Conservation (phyloP, 108 stramenopile genomes). For the Asterionellopsis glacialis region DNA sequence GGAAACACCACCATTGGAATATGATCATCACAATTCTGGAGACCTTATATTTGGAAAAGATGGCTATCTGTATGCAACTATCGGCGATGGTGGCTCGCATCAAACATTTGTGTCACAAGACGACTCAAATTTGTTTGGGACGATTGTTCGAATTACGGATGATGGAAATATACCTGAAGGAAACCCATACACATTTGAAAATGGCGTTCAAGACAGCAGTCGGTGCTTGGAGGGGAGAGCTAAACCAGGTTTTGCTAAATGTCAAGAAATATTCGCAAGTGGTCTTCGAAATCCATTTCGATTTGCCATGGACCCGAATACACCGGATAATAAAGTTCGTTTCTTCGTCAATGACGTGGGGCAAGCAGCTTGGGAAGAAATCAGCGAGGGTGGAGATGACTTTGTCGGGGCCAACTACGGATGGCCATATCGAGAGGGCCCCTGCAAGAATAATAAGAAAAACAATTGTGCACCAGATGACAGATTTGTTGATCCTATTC, state of each 20-base stretch:
- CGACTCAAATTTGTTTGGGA: slow-evolving; percentile 7
- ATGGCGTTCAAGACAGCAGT: slow-evolving; percentile 1
- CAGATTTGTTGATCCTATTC: slow-evolving; percentile 8
- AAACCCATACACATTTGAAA: slow-evolving; percentile 9
- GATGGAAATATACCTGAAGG: slow-evolving; percentile 17
- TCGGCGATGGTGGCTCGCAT: slow-evolving; percentile 21
- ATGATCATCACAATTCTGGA: slow-evolving; percentile 18
- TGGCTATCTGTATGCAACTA: slow-evolving; percentile 22
- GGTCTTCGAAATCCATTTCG: slow-evolving; percentile 20
- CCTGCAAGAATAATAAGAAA: slow-evolving; percentile 3
- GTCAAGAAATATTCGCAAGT: slow-evolving; percentile 10
- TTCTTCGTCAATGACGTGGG: slow-evolving; percentile 13
- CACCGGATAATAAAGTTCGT: background rate
- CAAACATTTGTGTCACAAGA: background rate
- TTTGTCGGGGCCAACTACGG: slow-evolving; percentile 18
- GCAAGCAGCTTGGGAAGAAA: slow-evolving; percentile 16
- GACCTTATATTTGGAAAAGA: slow-evolving; percentile 31
- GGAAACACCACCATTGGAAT: slow-evolving; percentile 13
- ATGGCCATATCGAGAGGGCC: slow-evolving; percentile 17
- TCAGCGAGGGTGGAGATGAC: slow-evolving; percentile 15
- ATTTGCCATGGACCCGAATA: slow-evolving; percentile 8
- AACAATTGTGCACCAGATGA: background rate
- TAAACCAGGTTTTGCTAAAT: background rate
- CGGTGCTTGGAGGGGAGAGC: background rate
- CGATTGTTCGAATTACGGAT: slow-evolving; percentile 12